Evolutionary conservation across 768 basidiomycete genomes (phyloP), one percentile per base, ranked within the genome.

Genomic region (Suillus brevipes): DNA sequence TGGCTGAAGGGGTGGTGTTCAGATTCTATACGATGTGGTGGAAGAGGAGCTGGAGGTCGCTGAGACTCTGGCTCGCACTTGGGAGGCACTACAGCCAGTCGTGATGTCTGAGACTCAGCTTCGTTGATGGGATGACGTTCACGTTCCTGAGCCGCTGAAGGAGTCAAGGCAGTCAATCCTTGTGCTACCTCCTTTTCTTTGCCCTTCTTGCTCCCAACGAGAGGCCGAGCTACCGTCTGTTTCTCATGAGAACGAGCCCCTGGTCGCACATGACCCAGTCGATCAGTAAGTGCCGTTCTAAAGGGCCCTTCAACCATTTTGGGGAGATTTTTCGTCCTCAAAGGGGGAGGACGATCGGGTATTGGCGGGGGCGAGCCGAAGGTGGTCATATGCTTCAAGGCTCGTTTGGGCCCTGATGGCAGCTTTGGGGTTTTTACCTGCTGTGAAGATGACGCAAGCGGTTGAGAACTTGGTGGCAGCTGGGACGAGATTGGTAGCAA

Each of bases 1-100:
- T 69, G 67, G 42, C 68, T 70, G 16, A 66, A 62, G 5, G 67
- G 72, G 5, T 28, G 45, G 36, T 61, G 62, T 40, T 40, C 57
- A 58, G 13, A 38, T 16, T 58, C 37, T 28, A 18, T 25, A 25
- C 9, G 16, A 25, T 40, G 16, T 58, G 9, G 56, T 38, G 37
- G 36, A 38, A 42, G 38, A 40, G 16, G 14, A 58, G 38, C 25
- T 12, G 25, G 16, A 20, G 28, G 40, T 14, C 3, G 58, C 25
- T 42, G 38, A 20, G 18, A 40, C 13, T 59, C 40, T 13, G 38
- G 18, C 25, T 59, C 38, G 40, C 10, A 6, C 25, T 28, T 57
- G 16, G 4, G 23, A 57, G 57, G 38, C 8, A 18, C 38, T 58
- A 25, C 23, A 40, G 37, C 38, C 3, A 23, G 37, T 40, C 2